Percentiles rank a stretch among this genome's conserved stretches.
Evolutionary conservation across 106 monocot species (phyloP).

Genomic region (Hemerocallis citrina): DNA sequence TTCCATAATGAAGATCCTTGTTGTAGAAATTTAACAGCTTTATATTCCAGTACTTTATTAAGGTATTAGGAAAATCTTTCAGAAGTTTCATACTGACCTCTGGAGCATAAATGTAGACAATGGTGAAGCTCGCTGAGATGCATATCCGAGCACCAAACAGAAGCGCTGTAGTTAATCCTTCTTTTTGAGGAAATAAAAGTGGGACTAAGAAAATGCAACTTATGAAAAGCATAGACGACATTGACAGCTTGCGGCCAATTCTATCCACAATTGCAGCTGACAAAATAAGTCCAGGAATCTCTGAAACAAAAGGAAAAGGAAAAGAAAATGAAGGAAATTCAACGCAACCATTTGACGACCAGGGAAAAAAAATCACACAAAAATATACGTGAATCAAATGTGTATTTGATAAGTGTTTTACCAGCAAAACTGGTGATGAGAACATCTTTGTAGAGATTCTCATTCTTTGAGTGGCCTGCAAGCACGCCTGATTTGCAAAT

Average conservation of each 20-base stretch:
- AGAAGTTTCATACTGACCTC: conserved; percentile 54
- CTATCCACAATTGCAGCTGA: conserved; percentile 70
- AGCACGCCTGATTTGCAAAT: conserved; percentile 32
- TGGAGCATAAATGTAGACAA: conserved; percentile 86
- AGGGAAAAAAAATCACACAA: neutral
- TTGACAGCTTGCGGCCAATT: conserved; percentile 70
- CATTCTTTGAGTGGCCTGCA: conserved; percentile 14
- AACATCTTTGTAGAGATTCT: conserved; percentile 58
- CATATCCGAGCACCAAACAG: conserved; percentile 80
- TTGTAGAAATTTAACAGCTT: no score
- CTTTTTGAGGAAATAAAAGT: conserved; percentile 42
- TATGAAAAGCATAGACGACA: conserved; percentile 74
- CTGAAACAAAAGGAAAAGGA: conserved; percentile 29
- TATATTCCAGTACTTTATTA: no score
- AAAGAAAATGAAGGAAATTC: no score
- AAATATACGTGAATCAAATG: neutral
- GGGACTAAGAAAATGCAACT: conserved; percentile 66
- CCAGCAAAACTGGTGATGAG: conserved; percentile 89
- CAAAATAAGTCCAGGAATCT: conserved; percentile 73
- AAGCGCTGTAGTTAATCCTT: conserved; percentile 36
- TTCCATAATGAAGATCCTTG: no score
- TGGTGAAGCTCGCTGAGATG: conserved; percentile 70
- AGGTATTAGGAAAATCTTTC: neutral
- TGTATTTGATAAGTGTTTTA: conserved; percentile 7
- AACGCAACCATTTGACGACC: neutral